These are phyloP conservation scores for Plantago coronopus DNA, from an alignment of 305 asterid species.

Conservation along the genomic window DNA sequence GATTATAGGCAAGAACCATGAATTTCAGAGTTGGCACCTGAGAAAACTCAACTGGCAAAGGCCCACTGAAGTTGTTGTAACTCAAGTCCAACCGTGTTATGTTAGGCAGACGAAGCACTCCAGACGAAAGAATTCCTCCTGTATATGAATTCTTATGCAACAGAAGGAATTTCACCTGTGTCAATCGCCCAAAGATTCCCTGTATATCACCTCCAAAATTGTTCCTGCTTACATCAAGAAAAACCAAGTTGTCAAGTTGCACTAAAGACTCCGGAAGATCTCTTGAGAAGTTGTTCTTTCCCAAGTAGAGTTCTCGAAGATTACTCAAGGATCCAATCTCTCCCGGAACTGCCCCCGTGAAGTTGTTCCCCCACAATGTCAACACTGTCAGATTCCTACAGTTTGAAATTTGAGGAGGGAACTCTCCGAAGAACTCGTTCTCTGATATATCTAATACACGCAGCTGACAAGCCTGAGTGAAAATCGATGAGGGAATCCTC, in stretches of 20 bases:
- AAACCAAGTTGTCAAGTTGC: constrained; percentile 41
- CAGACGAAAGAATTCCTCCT: constrained; percentile 60
- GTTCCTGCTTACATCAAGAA: constrained; percentile 74
- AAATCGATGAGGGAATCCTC: constrained; percentile 27
- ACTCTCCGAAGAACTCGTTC: constrained; percentile 50
- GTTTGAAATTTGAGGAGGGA: constrained; percentile 60
- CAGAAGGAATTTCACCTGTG: constrained; percentile 62
- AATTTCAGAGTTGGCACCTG: constrained; percentile 51
- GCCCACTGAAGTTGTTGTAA: constrained; percentile 64
- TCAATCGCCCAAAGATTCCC: constrained; percentile 49
- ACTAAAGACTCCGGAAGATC: constrained; percentile 62
- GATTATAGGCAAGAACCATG: constrained; percentile 69
- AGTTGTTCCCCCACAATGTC: constrained; percentile 56
- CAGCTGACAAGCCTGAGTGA: constrained; percentile 54
- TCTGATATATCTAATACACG: constrained; percentile 58
- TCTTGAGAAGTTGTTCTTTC: constrained; percentile 63
- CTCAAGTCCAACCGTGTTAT: constrained; percentile 72
- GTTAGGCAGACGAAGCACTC: constrained; percentile 52
- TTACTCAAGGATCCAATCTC: constrained; percentile 62
- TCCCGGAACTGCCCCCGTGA: constrained; percentile 58
- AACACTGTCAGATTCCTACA: constrained; percentile 45
- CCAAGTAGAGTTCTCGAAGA: constrained; percentile 54
- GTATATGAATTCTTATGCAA: constrained; percentile 55
- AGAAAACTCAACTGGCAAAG: constrained; percentile 56
- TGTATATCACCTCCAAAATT: constrained; percentile 70